Base-by-base conservation (phyloP, 1,139 yeast genomes). In the Magnusiomyces ingens region DNA sequence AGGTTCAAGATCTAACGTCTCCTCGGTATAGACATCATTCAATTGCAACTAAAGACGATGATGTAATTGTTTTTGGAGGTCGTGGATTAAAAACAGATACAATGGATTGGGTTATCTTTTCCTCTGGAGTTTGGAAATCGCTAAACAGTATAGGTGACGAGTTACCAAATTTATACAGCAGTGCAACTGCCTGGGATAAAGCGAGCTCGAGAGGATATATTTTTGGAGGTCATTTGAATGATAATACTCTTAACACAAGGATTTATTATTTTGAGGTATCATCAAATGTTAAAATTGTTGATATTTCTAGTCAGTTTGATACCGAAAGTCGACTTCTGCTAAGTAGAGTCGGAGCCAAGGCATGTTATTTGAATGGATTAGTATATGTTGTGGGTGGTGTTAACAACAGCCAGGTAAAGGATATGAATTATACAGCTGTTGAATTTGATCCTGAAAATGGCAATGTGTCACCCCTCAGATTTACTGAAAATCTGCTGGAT, bases 331-430 rank as follows among this genome's bases (percentile, higher is more conserved):
- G 17, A 2, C 32, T 47, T 21, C 49, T 58, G 12, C 43, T 55
- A 18, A 42, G 50, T 22, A 55, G 64, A 38, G 55, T 54, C 38
- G 64, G 65, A 5, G 57, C 62, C 2, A 52, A 57, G 29, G 55
- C 60, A 26, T 26, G 58, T 8, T 49, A 48, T 36, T 29, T 53
- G 5, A 61, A 62, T 12, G 62, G 62, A 0, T 55, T 65, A 11
- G 66, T 82, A 2, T 46, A 82, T 1, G 48, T 85, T 0, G 74
- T 77, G 18, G 93, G 94, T 2, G 93, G 93, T 15, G 82, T 82
- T 0, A 72, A 79, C 26, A 71, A 77, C 3, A 55, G 61, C 8
- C 65, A 68, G 51, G 64, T 77, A 10, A 71, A 75, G 45, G 73
- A 70, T 52, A 70, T 71, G 41, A 46, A 61, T 11, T 73, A 71